Percentiles rank a stretch among this genome's conserved stretches.
phyloP scores from a whole-genome alignment of 352 stramenopile species.

The Aphanomyces stellatus region DNA sequence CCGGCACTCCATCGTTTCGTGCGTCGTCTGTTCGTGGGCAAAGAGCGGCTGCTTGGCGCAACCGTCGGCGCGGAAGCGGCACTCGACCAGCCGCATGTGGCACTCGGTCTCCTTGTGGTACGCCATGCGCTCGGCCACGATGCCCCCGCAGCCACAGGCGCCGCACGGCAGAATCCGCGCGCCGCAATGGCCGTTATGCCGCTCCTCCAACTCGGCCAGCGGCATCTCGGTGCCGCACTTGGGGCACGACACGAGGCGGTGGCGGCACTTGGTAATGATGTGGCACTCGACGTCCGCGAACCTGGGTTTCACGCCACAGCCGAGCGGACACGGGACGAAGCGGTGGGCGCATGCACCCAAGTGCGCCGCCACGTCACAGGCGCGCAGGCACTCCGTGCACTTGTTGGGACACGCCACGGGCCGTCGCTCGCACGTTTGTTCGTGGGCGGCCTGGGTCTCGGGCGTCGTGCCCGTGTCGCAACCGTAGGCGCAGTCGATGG shows the following conservation, averaged over 20 bases:
- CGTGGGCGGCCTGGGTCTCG: slow-evolving; percentile 4
- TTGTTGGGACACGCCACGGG: slow-evolving; percentile 42
- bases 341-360: slow-evolving; percentile 30
- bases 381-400: slow-evolving; percentile 33
- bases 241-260: slow-evolving; percentile 31
- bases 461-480: slow-evolving; percentile 9
- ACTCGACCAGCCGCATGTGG: slow-evolving; percentile 49
- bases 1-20: slow-evolving; percentile 54
- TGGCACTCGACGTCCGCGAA: slow-evolving; percentile 37
- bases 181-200: slow-evolving; percentile 30
- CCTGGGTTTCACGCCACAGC: slow-evolving; percentile 45
- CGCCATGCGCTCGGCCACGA: slow-evolving; percentile 28
- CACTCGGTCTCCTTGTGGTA: slow-evolving; percentile 42
- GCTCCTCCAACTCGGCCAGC: slow-evolving; percentile 29
- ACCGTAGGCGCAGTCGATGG: slow-evolving; percentile 28
- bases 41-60: slow-evolving; percentile 34
- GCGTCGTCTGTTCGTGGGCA: slow-evolving; percentile 43
- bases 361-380: slow-evolving; percentile 38
- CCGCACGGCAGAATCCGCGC: slow-evolving; percentile 43
- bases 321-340: slow-evolving; percentile 31
- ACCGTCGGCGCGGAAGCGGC: slow-evolving; percentile 31
- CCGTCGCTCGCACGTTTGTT: background rate
- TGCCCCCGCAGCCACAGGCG: slow-evolving; percentile 37
- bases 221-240: slow-evolving; percentile 30
- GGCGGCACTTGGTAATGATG: slow-evolving; percentile 30